These are phyloP conservation scores for Myxozyma neotropica DNA, from an alignment of 805 yeast species.

Conservation along the genomic window DNA sequence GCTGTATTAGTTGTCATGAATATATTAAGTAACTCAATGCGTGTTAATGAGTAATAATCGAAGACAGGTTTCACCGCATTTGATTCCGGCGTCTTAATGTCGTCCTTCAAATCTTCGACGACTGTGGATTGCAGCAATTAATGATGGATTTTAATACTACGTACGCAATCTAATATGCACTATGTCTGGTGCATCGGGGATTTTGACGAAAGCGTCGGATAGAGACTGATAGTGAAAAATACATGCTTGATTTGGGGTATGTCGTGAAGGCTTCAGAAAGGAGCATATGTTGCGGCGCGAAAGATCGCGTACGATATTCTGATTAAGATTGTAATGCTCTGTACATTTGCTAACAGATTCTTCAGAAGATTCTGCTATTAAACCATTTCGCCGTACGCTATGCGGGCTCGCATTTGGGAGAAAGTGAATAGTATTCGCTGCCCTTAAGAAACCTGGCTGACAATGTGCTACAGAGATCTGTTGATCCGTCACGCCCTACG, in stretches of 20 bases:
- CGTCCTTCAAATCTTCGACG: no score
- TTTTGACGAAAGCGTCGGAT: not conserved
- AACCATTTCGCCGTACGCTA: not conserved
- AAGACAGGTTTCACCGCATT: no score
- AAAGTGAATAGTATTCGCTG: not conserved
- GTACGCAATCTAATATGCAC: not conserved
- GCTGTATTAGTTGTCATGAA: no score
- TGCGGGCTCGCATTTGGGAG: constrained; percentile 3
- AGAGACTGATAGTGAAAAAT: not conserved
- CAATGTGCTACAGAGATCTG: not conserved
- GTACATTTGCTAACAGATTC: no score
- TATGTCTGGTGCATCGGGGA: constrained; percentile 1
- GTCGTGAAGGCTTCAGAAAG: not conserved
- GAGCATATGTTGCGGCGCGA: constrained; percentile 5
- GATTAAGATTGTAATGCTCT: not conserved
- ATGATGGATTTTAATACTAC: not conserved
- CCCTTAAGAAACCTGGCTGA: no score
- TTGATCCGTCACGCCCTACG: not conserved
- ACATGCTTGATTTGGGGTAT: not conserved
- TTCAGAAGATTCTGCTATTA: not conserved
- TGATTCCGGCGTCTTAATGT: no score
- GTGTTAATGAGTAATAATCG: not conserved
- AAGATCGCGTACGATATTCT: not conserved
- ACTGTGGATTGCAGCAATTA: no score
- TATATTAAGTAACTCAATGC: not conserved